Percentiles rank a stretch among this genome's conserved stretches.
Evolutionary conservation across 2,329 filamentous ascomycete species (phyloP).

Genomic region (Cladosporium sp.): DNA sequence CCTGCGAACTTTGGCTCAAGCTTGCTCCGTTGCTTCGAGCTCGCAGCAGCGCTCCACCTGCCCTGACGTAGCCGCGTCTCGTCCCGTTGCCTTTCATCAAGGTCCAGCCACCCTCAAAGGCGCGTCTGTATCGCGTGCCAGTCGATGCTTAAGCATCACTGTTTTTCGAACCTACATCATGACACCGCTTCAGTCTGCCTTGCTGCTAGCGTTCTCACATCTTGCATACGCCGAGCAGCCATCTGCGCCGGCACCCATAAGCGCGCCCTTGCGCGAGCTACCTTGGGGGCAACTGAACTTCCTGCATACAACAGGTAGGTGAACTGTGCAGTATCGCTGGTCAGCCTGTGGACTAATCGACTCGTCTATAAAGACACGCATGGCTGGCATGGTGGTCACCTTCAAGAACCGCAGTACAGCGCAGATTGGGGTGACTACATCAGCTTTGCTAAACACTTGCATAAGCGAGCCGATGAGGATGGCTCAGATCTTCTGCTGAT

Average conservation of each 20-base stretch:
- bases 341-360: neutral
- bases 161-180: conserved; percentile 1
- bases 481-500: conserved; percentile 85
- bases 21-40: neutral
- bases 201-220: conserved; percentile 22
- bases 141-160: neutral
- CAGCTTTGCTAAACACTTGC: conserved; percentile 82
- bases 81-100: neutral
- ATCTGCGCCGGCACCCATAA: conserved; percentile 67
- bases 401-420: conserved; percentile 87
- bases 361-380: conserved; percentile 57
- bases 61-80: neutral
- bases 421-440: conserved; percentile 98
- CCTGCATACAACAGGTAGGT: conserved; percentile 67
- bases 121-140: no score
- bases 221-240: conserved; percentile 56
- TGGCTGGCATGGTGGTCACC: conserved; percentile 89
- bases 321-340: neutral
- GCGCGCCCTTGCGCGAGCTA: conserved; percentile 75
- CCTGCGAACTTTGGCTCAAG: neutral
- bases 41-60: neutral
- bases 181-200: conserved; percentile 15
- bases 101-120: neutral
- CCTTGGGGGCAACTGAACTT: conserved; percentile 92
- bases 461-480: conserved; percentile 66